These are phyloP conservation scores for Blakeslea trispora DNA, from an alignment of 371 early-diverging fungal species.

Conservation along the genomic window DNA sequence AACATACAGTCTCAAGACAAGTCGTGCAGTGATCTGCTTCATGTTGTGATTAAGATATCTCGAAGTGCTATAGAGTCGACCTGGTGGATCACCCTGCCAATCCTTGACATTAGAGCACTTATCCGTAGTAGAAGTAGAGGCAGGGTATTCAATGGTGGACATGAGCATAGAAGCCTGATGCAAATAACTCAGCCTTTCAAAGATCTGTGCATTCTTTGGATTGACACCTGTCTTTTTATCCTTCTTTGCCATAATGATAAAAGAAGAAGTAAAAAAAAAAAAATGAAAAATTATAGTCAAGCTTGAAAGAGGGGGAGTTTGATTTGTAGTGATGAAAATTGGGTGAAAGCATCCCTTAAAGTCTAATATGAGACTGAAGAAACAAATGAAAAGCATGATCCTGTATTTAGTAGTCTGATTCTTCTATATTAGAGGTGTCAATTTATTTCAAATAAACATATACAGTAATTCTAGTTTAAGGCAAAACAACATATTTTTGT, in stretches of 20 bases:
- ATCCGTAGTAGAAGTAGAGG: not conserved
- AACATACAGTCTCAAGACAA: conserved; percentile 44
- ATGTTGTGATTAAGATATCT: conserved; percentile 41
- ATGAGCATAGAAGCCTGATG: conserved; percentile 45
- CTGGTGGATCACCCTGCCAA: conserved; percentile 30
- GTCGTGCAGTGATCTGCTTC: conserved; percentile 34
- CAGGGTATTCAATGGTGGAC: conserved; percentile 25
- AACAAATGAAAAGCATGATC: too few species aligned
- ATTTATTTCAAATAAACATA: too few species aligned
- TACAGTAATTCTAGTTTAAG: too few species aligned
- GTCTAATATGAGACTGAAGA: too few species aligned
- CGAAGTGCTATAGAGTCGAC: conserved; percentile 25
- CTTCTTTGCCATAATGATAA: conserved; percentile 17
- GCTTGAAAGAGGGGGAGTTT: too few species aligned
- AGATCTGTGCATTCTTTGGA: conserved; percentile 36
- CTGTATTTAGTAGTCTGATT: too few species aligned
- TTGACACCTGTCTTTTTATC: conserved; percentile 27
- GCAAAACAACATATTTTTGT: conserved; percentile 81
- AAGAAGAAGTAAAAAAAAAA: not conserved
- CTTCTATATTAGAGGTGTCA: too few species aligned
- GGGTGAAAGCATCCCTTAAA: too few species aligned
- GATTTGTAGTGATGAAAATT: too few species aligned
- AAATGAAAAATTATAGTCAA: too few species aligned
- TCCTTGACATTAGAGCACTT: not conserved
- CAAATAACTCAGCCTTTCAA: conserved; percentile 42